Conservation (phyloP, 768 basidiomycete species). For the Pisolithus tinctorius region DNA sequence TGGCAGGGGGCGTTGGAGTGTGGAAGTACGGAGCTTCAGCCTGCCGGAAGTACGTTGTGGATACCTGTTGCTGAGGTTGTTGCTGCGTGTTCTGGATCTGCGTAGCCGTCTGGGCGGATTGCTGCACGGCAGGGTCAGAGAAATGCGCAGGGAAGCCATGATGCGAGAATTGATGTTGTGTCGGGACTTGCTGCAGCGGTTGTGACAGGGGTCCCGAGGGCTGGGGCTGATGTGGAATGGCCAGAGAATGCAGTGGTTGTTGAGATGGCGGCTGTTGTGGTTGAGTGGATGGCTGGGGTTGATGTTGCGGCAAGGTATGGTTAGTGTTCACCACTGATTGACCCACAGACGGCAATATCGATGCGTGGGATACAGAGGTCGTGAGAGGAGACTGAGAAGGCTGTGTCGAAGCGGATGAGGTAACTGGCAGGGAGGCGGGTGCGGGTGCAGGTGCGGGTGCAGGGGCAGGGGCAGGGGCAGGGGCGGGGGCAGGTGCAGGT, state of each 20-base stretch:
- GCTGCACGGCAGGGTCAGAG: constrained; percentile 43
- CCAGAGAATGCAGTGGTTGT: not conserved
- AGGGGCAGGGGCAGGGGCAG: not conserved
- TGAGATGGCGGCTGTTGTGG: constrained; percentile 15
- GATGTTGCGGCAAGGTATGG: constrained; percentile 13
- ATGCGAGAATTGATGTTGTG: constrained; percentile 49
- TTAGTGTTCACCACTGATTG: constrained; percentile 23
- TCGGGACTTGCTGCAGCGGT: constrained; percentile 30
- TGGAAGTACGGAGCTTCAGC: constrained; percentile 71
- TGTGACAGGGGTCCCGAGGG: constrained; percentile 14
- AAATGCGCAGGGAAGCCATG: constrained; percentile 58
- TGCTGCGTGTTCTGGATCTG: constrained; percentile 7
- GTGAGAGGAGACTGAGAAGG: constrained; percentile 20
- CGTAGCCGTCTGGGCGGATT: constrained; percentile 36
- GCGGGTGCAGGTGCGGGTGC: constrained; percentile 28
- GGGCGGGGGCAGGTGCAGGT: constrained; percentile 3
- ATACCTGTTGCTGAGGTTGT: constrained; percentile 35
- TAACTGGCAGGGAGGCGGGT: not conserved
- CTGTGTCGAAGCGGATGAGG: constrained; percentile 9
- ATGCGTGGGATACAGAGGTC: constrained; percentile 25
- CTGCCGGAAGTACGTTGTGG: constrained; percentile 63
- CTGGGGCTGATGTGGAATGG: constrained; percentile 22
- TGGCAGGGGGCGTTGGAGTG: constrained; percentile 66
- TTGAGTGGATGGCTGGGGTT: constrained; percentile 19
- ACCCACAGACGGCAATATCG: constrained; percentile 28